A percentile compares a stretch with the other conserved stretches of the same genome.
phyloP scores from a whole-genome alignment of 108 stramenopile species.

The Skeletonema marinoi region DNA sequence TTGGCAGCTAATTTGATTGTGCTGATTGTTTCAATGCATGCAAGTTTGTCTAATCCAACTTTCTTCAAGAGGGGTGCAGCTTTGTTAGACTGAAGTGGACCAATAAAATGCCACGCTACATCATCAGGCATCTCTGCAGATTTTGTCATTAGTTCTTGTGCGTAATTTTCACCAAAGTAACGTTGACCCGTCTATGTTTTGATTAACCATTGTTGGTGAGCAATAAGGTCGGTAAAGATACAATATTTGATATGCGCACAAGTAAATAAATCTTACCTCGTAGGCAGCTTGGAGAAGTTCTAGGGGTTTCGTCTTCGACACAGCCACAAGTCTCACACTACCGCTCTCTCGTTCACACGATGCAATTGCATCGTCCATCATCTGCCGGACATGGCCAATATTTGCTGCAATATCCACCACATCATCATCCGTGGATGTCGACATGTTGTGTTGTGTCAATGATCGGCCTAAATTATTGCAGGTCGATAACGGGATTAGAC shows the following conservation, averaged over 20 bases:
- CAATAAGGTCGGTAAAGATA: neutral
- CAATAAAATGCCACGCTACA: constrained; percentile 96
- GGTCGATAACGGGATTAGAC: too few species aligned
- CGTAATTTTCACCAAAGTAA: constrained; percentile 98
- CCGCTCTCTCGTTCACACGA: constrained; percentile 23
- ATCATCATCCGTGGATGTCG: constrained; percentile 15
- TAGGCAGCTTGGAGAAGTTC: constrained; percentile 87
- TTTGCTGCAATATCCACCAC: constrained; percentile 31
- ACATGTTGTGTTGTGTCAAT: constrained; percentile 5
- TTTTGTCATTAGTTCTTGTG: constrained; percentile 98
- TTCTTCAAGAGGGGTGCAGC: constrained; percentile 80
- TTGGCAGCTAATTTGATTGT: constrained; percentile 91
- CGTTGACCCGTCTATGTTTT: constrained; percentile 72
- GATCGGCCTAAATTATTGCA: neutral
- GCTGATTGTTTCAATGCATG: constrained; percentile 89
- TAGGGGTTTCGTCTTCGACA: constrained; percentile 95
- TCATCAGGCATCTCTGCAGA: constrained; percentile 77
- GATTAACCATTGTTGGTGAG: neutral
- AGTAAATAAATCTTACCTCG: constrained; percentile 34
- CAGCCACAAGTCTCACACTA: constrained; percentile 82
- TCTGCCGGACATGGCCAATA: constrained; percentile 25
- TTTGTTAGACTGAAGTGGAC: constrained; percentile 97
- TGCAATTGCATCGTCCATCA: constrained; percentile 29
- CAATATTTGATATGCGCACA: neutral
- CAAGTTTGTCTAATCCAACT: constrained; percentile 66